Evolutionary conservation across 2,329 filamentous ascomycete genomes (phyloP).

Genomic region (Huntiella savannae): DNA sequence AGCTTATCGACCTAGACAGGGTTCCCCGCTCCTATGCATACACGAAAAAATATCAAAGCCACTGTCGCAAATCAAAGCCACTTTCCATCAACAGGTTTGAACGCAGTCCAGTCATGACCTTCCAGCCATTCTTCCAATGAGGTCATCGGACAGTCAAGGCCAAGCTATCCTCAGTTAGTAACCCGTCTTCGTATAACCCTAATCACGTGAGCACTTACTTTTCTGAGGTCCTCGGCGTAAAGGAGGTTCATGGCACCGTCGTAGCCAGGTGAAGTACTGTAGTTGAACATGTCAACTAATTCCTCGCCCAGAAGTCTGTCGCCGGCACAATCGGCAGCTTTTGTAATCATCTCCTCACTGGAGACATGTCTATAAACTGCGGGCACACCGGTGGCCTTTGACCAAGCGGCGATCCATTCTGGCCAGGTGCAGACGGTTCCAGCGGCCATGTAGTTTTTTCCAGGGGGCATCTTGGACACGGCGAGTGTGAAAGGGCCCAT

Average conservation of each 20-base stretch:
- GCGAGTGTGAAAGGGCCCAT: slow-evolving; percentile 29
- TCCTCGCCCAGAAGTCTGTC: slow-evolving; percentile 21
- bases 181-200: not conserved
- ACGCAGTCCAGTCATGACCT: slow-evolving; percentile 20
- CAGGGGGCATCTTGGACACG: slow-evolving; percentile 29
- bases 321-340: slow-evolving; percentile 5
- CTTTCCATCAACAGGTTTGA: not conserved
- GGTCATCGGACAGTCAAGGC: slow-evolving; percentile 26
- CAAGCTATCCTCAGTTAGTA: slow-evolving; percentile 18
- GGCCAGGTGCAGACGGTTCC: slow-evolving; percentile 27
- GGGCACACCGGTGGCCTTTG: slow-evolving; percentile 18
- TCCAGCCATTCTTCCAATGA: slow-evolving; percentile 20
- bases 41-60: not conserved
- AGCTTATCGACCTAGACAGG: not conserved
- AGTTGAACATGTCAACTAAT: slow-evolving; percentile 27
- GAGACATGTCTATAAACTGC: slow-evolving; percentile 23
- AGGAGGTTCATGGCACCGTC: slow-evolving; percentile 26
- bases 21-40: not conserved
- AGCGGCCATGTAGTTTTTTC: slow-evolving; percentile 29
- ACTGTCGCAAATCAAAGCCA: not conserved
- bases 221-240: slow-evolving; percentile 24
- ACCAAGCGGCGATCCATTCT: slow-evolving; percentile 27
- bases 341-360: slow-evolving; percentile 22
- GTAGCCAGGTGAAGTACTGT: slow-evolving; percentile 29
- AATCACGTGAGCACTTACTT: slow-evolving; percentile 18